Conservation (phyloP, 176 grass and related monocot genomes). For the Bonia amplexicaulis region DNA sequence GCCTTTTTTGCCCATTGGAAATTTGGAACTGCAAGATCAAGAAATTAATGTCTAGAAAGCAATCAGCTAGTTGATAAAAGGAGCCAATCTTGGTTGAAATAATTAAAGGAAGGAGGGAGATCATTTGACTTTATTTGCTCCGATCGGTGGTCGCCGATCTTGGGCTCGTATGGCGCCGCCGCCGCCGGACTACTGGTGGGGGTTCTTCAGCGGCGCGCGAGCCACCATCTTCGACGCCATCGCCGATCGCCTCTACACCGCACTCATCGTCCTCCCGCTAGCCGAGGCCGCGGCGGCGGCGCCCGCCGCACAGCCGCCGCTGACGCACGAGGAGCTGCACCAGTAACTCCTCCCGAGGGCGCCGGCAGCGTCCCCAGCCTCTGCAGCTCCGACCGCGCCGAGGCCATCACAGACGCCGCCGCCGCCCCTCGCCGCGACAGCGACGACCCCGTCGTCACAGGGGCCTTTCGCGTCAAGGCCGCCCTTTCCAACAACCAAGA, state of each 20-base stretch:
- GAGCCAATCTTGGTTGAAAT: not conserved
- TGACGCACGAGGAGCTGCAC: not conserved
- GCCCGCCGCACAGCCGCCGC: not conserved
- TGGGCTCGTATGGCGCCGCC: constrained; percentile 22
- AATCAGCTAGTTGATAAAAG: not conserved
- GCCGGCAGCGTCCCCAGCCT: constrained; percentile 43
- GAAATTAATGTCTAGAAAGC: not conserved
- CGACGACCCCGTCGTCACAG: constrained; percentile 1
- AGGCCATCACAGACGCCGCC: constrained; percentile 29
- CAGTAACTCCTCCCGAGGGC: constrained; percentile 9
- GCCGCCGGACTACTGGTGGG: constrained; percentile 58
- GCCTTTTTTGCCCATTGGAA: not conserved
- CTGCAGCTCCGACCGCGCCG: constrained; percentile 51
- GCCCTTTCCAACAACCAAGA: constrained; percentile 21
- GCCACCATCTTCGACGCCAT: constrained; percentile 57
- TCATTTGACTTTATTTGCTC: not conserved
- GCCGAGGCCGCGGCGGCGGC: not conserved
- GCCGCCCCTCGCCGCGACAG: not conserved
- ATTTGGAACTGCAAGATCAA: not conserved
- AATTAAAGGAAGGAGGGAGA: not conserved
- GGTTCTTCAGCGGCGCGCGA: constrained; percentile 53
- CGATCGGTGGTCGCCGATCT: constrained; percentile 16
- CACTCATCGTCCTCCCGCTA: constrained; percentile 12
- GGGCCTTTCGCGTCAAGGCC: constrained; percentile 51
- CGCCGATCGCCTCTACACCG: constrained; percentile 52